Evolutionary conservation across 2,329 filamentous ascomycete genomes (phyloP), one percentile per base, ranked within the genome.

Genomic region (Sporothrix schenckii): DNA sequence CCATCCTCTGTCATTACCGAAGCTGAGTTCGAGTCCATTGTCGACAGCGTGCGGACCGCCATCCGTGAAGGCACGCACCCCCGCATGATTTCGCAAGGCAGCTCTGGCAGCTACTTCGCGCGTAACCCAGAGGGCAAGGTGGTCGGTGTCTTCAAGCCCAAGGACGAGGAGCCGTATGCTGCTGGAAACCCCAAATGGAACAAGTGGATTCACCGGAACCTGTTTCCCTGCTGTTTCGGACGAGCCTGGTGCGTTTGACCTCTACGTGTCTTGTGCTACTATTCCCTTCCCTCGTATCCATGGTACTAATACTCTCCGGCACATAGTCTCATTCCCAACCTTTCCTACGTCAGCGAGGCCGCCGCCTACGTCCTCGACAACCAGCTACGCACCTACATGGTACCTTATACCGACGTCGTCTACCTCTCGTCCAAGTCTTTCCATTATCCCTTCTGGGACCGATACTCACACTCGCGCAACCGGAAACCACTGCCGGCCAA

Each of bases 131-230:
- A 94, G 70, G 95, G 95, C 67, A 97, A 97, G 82, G 92, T 97
- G 19, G 93, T 99, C 4, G 95, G 94, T 49, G 95, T 99, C 4
- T 99, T 99, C 83, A 99, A 99, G 80, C 95, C 95, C 54, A 99
- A 99, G 81, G 95, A 99, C 76, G 95, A 99, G 81, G 96, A 99
- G 80, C 95, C 95, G 0, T 99, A 97, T 78, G 95, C 95, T 1
- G 95, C 92, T 44, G 91, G 93, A 75, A 99, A 99, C 78, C 95
- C 95, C 6, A 99, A 99, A 80, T 98, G 94, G 94, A 98, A 96
- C 76, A 99, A 99, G 81, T 99, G 95, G 95, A 94, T 99, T 82
- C 95, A 99, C 80, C 87, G 95, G 74, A 99, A 99, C 79, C 79
- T 99, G 74, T 98, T 99, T 76, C 95, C 95, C 10, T 99, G 96